phyloP scores from a whole-genome alignment of 306 rosid genomes.

The Spatholobus suberectus region DNA sequence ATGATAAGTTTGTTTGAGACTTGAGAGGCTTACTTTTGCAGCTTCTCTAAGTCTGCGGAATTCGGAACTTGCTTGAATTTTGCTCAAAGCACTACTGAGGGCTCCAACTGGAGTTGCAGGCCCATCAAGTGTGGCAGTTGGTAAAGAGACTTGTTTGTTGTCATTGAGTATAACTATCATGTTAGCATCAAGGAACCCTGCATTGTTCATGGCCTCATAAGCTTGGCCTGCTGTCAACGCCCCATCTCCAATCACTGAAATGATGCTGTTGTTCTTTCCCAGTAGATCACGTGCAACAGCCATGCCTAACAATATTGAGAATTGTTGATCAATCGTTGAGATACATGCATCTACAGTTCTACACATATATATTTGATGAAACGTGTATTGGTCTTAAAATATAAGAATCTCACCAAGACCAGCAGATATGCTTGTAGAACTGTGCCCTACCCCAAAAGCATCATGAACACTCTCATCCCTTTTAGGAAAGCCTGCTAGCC shows the following conservation, averaged over 20 bases:
- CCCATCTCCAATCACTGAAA: slow-evolving; percentile 96
- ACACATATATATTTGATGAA: background rate
- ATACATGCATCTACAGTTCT: background rate
- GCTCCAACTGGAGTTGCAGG: slow-evolving; percentile 96
- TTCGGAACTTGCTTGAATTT: slow-evolving; percentile 83
- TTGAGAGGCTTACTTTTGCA: slow-evolving; percentile 69
- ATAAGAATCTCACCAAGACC: slow-evolving; percentile 72
- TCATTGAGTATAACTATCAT: slow-evolving; percentile 87
- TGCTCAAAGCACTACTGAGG: slow-evolving; percentile 72
- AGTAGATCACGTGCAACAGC: slow-evolving; percentile 91
- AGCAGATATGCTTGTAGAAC: slow-evolving; percentile 97
- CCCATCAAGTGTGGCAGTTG: slow-evolving; percentile 94
- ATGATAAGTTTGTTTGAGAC: slow-evolving; percentile 1
- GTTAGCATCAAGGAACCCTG: slow-evolving; percentile 84
- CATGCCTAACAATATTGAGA: slow-evolving; percentile 71
- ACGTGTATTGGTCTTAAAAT: background rate
- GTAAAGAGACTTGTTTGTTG: slow-evolving; percentile 95
- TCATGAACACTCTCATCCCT: slow-evolving; percentile 90
- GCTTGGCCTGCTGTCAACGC: slow-evolving; percentile 99
- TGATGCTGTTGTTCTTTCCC: slow-evolving; percentile 73
- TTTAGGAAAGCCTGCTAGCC: slow-evolving; percentile 93
- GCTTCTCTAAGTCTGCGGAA: slow-evolving; percentile 85
- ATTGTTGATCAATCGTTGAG: slow-evolving; percentile 15
- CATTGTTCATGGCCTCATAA: slow-evolving; percentile 96
- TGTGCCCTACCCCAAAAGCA: slow-evolving; percentile 93